Evolutionary conservation across 306 rosid species (phyloP).

Genomic region (Medicago ruthenica): DNA sequence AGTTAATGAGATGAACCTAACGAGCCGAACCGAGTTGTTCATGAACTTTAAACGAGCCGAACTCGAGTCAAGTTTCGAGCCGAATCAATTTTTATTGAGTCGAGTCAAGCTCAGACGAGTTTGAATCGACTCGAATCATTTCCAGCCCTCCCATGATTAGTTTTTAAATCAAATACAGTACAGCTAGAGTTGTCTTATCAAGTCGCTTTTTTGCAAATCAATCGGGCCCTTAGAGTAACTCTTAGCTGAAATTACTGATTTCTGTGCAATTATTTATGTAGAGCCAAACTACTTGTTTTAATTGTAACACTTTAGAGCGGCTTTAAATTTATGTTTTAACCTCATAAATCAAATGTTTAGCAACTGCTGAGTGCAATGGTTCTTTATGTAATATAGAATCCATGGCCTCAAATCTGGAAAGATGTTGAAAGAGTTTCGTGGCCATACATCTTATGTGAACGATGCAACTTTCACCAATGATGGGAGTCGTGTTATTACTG

Average conservation of each 20-base stretch:
- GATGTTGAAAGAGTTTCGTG: constrained; percentile 94
- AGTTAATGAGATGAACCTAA: too few species aligned
- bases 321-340: constrained; percentile 9
- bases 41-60: too few species aligned
- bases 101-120: too few species aligned
- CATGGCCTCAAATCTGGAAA: constrained; percentile 98
- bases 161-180: too few species aligned
- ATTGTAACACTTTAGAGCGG: constrained; percentile 4
- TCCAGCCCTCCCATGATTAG: too few species aligned
- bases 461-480: constrained; percentile 90
- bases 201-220: too few species aligned
- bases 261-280: background rate
- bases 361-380: constrained; percentile 33
- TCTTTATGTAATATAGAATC: constrained; percentile 58
- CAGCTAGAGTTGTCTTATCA: too few species aligned
- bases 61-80: too few species aligned
- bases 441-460: constrained; percentile 91
- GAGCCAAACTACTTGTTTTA: constrained; percentile 6
- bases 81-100: too few species aligned
- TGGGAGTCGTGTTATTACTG: constrained; percentile 88
- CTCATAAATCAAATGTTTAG: constrained; percentile 18
- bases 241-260: background rate
- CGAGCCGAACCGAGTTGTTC: too few species aligned
- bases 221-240: too few species aligned
- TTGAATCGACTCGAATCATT: too few species aligned